Base-by-base conservation (phyloP, 2,329 filamentous ascomycete genomes). In the Fusarium nygamai region DNA sequence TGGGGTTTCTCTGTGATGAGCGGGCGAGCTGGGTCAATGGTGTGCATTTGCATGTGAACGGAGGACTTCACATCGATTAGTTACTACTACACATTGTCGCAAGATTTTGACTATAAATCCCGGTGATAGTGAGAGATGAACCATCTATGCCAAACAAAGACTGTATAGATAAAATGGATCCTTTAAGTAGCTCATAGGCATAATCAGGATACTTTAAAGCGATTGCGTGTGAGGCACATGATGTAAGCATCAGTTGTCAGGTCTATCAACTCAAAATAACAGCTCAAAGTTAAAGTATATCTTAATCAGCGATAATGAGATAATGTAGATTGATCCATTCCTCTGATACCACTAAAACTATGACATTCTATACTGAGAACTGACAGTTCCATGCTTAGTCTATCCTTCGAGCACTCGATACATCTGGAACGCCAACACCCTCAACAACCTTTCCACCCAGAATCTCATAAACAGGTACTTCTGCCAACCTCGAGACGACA, bases 161-260 rank as follows among this genome's bases (percentile, higher is more conserved):
- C 8, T 2, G 6, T 11, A 6, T 5, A n/a, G 1, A 17, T n/a
- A 43, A 16, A 4, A 16, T 2, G 0, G 22, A n/a, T 16, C 8
- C 1, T 16, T 10, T 10, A 1, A n/a, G 5, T 38, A 7, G 11
- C 20, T 38, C 10, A 36, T 19, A 19, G 17, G n/a, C n/a, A 36
- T 17, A 5, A 19, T 8, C 17, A 19, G 34, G 17, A 19, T 10
- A 36, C 17, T 13, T 22, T 39, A 22, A 6, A 11, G 38, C 6
- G 5, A 12, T 22, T 33, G 33, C 33, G 4, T 33, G 4, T 33
- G 29, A 29, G 29, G 29, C 6, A 8, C 29, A 8, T 6, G 29
- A 29, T 29, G 29, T 29, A 29, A 29, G 29, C 29, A 19, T 36
- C 17, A n/a, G n/a, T n/a, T n/a, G n/a, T n/a, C n/a, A n/a, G n/a